Percentiles rank a stretch among this genome's conserved stretches.
Conservation (phyloP, 345 rosid species). For the Sonneratia caseolaris region DNA sequence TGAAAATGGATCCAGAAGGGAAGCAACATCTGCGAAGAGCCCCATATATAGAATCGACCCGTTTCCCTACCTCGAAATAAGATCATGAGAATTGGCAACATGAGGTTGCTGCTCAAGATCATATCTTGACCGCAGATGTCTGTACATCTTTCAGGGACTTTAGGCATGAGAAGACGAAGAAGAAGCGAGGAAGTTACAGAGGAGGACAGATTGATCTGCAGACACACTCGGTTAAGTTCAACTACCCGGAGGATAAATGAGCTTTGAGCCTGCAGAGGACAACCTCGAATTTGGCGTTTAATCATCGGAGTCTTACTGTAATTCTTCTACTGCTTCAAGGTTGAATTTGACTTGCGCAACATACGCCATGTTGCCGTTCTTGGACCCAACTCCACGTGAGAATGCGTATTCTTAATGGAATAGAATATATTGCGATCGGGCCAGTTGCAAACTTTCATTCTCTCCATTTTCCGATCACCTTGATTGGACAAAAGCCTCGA, state of each 20-base stretch:
- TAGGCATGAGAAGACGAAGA: conserved; percentile 95
- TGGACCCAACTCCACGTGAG: too few relatives aligned
- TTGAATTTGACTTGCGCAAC: background rate
- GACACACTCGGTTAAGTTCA: conserved; percentile 78
- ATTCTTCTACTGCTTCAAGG: background rate
- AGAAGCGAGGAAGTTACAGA: conserved; percentile 90
- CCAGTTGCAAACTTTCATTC: too few relatives aligned
- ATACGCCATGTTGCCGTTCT: background rate
- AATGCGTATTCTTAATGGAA: too few relatives aligned
- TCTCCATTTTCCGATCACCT: too few relatives aligned
- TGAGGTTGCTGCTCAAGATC: background rate
- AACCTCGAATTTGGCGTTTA: background rate
- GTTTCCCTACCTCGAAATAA: background rate
- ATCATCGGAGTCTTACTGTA: background rate
- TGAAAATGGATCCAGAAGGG: background rate
- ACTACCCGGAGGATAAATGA: conserved; percentile 69
- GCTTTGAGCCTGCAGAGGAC: background rate
- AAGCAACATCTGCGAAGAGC: background rate
- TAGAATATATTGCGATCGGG: too few relatives aligned
- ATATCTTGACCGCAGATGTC: background rate
- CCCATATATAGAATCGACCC: background rate
- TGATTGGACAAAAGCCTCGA: too few relatives aligned
- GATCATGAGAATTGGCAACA: background rate
- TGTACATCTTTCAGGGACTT: conserved; percentile 46
- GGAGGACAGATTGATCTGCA: conserved; percentile 85